Evolutionary conservation across 2,329 filamentous ascomycete genomes (phyloP).

Genomic region (Aureobasidium zeae): DNA sequence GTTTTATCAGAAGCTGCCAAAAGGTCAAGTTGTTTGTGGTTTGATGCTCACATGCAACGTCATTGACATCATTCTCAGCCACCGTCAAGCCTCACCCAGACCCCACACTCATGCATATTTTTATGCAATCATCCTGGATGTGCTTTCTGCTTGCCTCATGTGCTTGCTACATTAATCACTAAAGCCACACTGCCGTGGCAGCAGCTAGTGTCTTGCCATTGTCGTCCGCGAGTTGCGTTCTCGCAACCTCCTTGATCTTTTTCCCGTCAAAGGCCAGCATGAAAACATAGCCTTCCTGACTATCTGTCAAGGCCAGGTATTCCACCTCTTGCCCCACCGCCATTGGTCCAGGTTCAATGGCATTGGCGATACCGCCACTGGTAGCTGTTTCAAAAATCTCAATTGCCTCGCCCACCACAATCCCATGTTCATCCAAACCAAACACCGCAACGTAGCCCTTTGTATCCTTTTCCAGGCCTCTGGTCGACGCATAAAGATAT

Average conservation of each 20-base stretch:
- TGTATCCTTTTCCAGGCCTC: conserved; percentile 26
- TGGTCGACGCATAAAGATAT: conserved; percentile 29
- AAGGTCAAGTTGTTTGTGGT: too few relatives aligned
- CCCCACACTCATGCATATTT: too few relatives aligned
- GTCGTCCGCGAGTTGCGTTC: conserved; percentile 25
- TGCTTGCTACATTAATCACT: not conserved
- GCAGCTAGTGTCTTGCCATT: conserved; percentile 25
- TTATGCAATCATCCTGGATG: not conserved
- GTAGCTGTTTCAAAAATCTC: conserved; percentile 29
- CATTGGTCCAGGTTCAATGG: conserved; percentile 27
- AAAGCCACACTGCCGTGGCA: conserved; percentile 30
- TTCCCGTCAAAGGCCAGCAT: conserved; percentile 27
- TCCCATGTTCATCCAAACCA: conserved; percentile 21
- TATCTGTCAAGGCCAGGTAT: conserved; percentile 29
- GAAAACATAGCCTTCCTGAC: conserved; percentile 28
- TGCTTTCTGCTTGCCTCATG: not conserved
- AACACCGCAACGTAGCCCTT: conserved; percentile 29
- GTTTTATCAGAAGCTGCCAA: too few relatives aligned
- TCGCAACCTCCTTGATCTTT: conserved; percentile 24
- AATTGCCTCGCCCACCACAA: conserved; percentile 23
- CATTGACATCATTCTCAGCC: too few relatives aligned
- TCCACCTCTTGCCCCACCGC: conserved; percentile 19
- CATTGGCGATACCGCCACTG: conserved; percentile 29
- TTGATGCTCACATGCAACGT: too few relatives aligned
- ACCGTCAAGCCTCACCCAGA: too few relatives aligned